Conservation (phyloP, 345 rosid species). For the Eucalyptus brandiana region DNA sequence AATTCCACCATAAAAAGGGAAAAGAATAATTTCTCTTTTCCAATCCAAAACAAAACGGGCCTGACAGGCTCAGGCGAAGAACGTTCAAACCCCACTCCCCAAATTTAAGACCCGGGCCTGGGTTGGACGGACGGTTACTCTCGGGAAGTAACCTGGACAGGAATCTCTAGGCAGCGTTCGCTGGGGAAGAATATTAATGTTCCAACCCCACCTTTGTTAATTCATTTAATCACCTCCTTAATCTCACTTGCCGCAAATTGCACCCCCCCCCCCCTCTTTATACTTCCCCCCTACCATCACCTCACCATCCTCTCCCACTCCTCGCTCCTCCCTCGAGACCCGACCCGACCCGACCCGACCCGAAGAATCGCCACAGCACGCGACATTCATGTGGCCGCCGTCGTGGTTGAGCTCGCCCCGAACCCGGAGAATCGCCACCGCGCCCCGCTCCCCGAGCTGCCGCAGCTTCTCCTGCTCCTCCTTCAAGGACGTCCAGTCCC, state of each 20-base stretch:
- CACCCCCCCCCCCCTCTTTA: neutral
- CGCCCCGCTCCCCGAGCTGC: neutral
- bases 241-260: neutral
- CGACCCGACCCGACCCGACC: too few species aligned
- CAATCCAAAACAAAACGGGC: neutral
- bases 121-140: neutral
- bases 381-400: slow-evolving; percentile 23
- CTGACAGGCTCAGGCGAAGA: neutral
- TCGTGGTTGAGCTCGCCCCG: slow-evolving; percentile 35
- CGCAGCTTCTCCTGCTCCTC: slow-evolving; percentile 34
- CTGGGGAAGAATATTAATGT: neutral
- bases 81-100: neutral
- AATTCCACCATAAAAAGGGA: too few species aligned
- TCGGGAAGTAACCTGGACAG: neutral
- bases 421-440: neutral
- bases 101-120: neutral
- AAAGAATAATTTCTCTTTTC: rapidly evolving
- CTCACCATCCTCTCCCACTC: neutral
- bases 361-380: neutral
- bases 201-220: neutral
- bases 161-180: neutral
- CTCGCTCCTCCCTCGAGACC: neutral
- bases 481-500: slow-evolving; percentile 34
- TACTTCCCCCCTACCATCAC: neutral
- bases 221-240: neutral